phyloP scores from a whole-genome alignment of 2,329 filamentous ascomycete genomes.

The Fusarium sublunatum region DNA sequence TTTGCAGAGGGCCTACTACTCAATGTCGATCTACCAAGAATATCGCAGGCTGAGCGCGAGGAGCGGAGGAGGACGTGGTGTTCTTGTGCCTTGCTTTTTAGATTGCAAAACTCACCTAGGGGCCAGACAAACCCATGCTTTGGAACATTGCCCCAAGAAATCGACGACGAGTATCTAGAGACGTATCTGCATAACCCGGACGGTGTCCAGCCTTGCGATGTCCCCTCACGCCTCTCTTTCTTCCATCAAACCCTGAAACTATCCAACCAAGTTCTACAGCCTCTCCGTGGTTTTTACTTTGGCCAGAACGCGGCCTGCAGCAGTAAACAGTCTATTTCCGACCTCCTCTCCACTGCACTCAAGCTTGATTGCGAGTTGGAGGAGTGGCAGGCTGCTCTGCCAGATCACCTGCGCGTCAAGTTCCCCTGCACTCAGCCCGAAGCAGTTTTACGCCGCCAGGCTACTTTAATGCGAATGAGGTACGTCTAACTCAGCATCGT shows the following conservation, averaged over 20 bases:
- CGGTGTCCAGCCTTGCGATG: slow-evolving; percentile 34
- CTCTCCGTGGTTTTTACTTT: slow-evolving; percentile 35
- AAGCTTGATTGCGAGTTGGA: slow-evolving; percentile 39
- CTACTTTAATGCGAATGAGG: slow-evolving; percentile 40
- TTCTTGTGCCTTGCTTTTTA: slow-evolving; percentile 38
- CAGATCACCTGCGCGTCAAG: slow-evolving; percentile 37
- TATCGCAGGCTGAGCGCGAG: slow-evolving; percentile 36
- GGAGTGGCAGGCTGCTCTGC: slow-evolving; percentile 38
- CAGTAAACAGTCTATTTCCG: slow-evolving; percentile 14
- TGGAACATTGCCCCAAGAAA: slow-evolving; percentile 37
- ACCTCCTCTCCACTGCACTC: slow-evolving; percentile 31
- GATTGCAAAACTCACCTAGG: slow-evolving; percentile 36
- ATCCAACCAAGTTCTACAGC: slow-evolving; percentile 36
- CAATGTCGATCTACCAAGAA: slow-evolving; percentile 40
- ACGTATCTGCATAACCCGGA: slow-evolving; percentile 6
- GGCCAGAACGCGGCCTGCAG: not conserved
- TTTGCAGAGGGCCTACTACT: slow-evolving; percentile 43
- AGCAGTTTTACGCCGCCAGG: slow-evolving; percentile 39
- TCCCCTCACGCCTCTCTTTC: slow-evolving; percentile 39
- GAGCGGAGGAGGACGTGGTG: slow-evolving; percentile 45
- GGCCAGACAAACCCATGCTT: slow-evolving; percentile 21
- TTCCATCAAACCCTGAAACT: slow-evolving; percentile 40
- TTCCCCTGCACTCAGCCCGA: slow-evolving; percentile 33
- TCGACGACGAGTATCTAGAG: slow-evolving; percentile 43
- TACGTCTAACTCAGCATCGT: not conserved